Conservation (phyloP, 2,329 filamentous ascomycete genomes). For the Pyricularia pennisetigena region DNA sequence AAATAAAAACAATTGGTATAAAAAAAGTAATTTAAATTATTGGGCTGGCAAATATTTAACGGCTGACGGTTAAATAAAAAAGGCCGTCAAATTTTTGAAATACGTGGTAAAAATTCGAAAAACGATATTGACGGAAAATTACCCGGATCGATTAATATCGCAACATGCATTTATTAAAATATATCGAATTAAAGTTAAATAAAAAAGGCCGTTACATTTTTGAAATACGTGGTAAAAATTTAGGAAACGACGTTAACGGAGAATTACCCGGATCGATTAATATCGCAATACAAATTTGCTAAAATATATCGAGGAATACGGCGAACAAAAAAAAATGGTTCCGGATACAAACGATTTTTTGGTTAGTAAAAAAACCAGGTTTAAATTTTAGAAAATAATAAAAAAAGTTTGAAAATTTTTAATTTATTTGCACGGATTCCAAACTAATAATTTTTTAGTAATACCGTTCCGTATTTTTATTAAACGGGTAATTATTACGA, state of each 20-base stretch:
- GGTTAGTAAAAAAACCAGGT: too few relatives aligned
- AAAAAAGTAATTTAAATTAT: constrained; percentile 5
- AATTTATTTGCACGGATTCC: too few relatives aligned
- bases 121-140: not conserved
- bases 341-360: too few relatives aligned
- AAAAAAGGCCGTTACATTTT: not conserved
- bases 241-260: not conserved
- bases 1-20: constrained; percentile 1
- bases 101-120: not conserved
- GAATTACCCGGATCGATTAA: not conserved
- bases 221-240: not conserved
- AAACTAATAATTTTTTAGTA: too few relatives aligned
- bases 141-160: not conserved
- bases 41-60: not conserved
- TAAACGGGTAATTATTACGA: too few relatives aligned
- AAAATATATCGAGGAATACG: not conserved
- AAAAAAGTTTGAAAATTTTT: too few relatives aligned
- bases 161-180: not conserved
- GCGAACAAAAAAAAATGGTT: too few relatives aligned
- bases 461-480: too few relatives aligned
- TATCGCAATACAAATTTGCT: not conserved
- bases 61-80: constrained; percentile 32
- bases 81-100: constrained; percentile 29
- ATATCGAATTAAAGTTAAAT: not conserved
- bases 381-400: too few relatives aligned